Evolutionary conservation across 495 filamentous ascomycete genomes (phyloP).

Genomic region (Hapsidospora chrysogenum): DNA sequence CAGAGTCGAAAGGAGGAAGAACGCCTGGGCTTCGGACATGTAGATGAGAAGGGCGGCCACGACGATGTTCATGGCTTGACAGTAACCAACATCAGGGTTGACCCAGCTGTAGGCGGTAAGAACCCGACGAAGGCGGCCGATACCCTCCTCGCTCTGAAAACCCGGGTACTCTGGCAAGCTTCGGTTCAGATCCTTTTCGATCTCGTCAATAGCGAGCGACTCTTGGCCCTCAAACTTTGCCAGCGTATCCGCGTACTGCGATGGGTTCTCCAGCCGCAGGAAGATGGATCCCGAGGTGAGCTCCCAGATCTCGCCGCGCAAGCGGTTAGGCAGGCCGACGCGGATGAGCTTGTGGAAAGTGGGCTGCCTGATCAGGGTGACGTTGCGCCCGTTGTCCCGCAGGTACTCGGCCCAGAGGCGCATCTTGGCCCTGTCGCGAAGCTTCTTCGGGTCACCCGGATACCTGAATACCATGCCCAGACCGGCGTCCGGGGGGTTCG

Average conservation of each 20-base stretch:
- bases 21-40: constrained; percentile 92
- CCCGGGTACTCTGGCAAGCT: constrained; percentile 94
- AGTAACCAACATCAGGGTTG: constrained; percentile 89
- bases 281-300: constrained; percentile 81
- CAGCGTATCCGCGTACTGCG: constrained; percentile 67
- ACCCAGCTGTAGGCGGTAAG: constrained; percentile 95
- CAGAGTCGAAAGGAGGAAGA: constrained; percentile 80
- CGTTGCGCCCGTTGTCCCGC: constrained; percentile 86
- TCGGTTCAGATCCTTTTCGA: constrained; percentile 93
- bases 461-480: constrained; percentile 88
- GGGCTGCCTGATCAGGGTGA: constrained; percentile 80
- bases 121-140: constrained; percentile 73
- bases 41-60: constrained; percentile 93
- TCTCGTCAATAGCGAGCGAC: constrained; percentile 93
- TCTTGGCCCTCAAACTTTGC: constrained; percentile 64
- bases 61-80: constrained; percentile 99
- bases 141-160: constrained; percentile 92
- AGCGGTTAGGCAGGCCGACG: constrained; percentile 82
- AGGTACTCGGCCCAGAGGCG: constrained; percentile 92
- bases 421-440: constrained; percentile 94
- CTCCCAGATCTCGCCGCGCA: constrained; percentile 94
- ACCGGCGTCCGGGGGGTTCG: constrained; percentile 67
- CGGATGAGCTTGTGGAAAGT: constrained; percentile 95
- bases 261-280: constrained; percentile 70
- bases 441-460: constrained; percentile 88